phyloP scores from a whole-genome alignment of 129 eudicot species.

The Artemisia tridentata region DNA sequence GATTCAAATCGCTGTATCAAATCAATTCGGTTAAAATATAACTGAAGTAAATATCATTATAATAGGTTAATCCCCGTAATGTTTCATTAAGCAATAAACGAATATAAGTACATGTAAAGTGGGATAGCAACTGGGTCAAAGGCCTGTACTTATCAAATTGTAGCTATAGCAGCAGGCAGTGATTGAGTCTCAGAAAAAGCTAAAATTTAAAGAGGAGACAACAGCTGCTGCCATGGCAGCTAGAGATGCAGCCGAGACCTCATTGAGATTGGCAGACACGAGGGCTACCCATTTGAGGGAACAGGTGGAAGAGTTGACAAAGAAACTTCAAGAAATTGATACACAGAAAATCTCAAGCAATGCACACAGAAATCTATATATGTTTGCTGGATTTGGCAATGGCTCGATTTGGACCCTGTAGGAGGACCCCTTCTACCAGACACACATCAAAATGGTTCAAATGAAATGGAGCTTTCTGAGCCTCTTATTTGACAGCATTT shows the following conservation, averaged over 20 bases:
- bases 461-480: constrained; percentile 91
- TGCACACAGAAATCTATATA: constrained; percentile 52
- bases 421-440: constrained; percentile 37
- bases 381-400: constrained; percentile 92
- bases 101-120: no score
- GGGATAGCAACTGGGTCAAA: no score
- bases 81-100: no score
- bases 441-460: constrained; percentile 43
- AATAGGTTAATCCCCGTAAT: no score
- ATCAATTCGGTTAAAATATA: no score
- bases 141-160: no score
- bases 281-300: constrained; percentile 83
- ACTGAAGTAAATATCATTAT: no score
- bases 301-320: constrained; percentile 72
- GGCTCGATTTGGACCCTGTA: constrained; percentile 75
- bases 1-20: no score
- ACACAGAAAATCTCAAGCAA: constrained; percentile 45
- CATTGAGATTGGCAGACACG: constrained; percentile 71
- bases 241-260: constrained; percentile 86
- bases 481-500: constrained; percentile 57
- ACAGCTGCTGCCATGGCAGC: constrained; percentile 96
- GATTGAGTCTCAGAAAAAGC: constrained; percentile 63
- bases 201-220: constrained; percentile 89
- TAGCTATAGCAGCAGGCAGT: constrained; percentile 39
- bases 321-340: constrained; percentile 69